These are phyloP conservation scores for Emiliania huxleyi DNA, from an alignment of 78 protist species.

Conservation along the genomic window DNA sequence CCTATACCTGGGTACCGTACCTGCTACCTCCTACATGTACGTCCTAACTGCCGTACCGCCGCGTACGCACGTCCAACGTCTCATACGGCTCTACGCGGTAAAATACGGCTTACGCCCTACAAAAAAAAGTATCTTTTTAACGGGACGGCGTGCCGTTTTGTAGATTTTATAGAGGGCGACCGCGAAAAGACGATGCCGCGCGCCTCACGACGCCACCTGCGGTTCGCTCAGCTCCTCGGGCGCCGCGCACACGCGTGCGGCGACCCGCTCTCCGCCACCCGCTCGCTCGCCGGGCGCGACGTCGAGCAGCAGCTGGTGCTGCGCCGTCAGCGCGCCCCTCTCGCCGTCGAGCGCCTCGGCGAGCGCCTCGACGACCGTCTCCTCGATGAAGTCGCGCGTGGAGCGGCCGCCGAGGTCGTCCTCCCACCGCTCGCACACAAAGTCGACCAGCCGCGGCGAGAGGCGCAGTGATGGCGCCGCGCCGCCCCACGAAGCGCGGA, in stretches of 20 bases:
- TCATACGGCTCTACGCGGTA: too few relatives aligned
- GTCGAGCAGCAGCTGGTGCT: not conserved
- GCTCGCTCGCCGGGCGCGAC: not conserved
- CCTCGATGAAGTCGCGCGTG: not conserved
- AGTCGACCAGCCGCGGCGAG: not conserved
- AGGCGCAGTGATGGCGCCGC: not conserved
- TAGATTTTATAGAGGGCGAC: too few relatives aligned
- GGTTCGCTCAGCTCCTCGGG: not conserved
- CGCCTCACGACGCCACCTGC: not conserved
- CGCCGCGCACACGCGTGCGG: not conserved
- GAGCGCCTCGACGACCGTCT: not conserved
- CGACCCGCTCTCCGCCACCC: not conserved
- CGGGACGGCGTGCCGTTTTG: too few relatives aligned
- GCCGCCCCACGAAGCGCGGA: not conserved
- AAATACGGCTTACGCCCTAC: too few relatives aligned
- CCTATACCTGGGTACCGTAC: too few relatives aligned
- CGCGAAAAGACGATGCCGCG: too few relatives aligned
- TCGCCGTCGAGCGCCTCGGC: not conserved
- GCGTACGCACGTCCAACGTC: too few relatives aligned
- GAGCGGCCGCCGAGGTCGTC: conserved; percentile 5
- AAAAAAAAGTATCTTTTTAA: too few relatives aligned
- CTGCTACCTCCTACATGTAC: too few relatives aligned
- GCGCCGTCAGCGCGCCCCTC: not conserved
- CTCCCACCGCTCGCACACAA: not conserved
- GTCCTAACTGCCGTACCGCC: too few relatives aligned